A percentile compares a stretch with the other conserved stretches of the same genome.
Evolutionary conservation across 2,329 filamentous ascomycete genomes (phyloP).

Genomic region (Alternaria rosae): DNA sequence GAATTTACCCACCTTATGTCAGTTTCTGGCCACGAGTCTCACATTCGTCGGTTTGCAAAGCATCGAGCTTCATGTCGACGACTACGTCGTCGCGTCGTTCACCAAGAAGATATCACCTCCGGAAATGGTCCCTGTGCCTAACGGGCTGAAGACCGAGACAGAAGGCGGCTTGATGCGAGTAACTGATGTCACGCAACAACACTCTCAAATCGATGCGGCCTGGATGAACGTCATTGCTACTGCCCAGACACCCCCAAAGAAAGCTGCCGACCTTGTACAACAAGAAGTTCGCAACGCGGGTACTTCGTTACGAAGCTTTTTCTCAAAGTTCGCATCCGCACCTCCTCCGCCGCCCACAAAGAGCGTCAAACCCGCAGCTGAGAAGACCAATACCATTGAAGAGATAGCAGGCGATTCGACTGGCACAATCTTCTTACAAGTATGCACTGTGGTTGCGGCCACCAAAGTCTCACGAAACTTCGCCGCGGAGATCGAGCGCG

Average conservation of each 20-base stretch:
- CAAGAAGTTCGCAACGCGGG: slow-evolving; percentile 46
- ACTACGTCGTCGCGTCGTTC: slow-evolving; percentile 79
- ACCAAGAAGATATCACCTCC: slow-evolving; percentile 87
- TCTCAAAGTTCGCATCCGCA: slow-evolving; percentile 47
- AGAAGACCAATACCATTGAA: slow-evolving; percentile 52
- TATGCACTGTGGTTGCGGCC: slow-evolving; percentile 82
- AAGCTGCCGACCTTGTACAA: slow-evolving; percentile 44
- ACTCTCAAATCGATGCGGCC: slow-evolving; percentile 87
- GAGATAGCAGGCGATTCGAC: slow-evolving; percentile 75
- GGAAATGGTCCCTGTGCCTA: slow-evolving; percentile 74
- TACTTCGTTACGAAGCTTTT: slow-evolving; percentile 49
- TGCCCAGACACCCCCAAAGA: slow-evolving; percentile 66
- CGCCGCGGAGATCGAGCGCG: slow-evolving; percentile 86
- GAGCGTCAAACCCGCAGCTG: slow-evolving; percentile 24
- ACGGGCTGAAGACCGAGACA: slow-evolving; percentile 81
- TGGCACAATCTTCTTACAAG: slow-evolving; percentile 85
- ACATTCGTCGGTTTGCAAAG: slow-evolving; percentile 90
- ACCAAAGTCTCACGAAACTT: slow-evolving; percentile 78
- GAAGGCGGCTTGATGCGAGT: slow-evolving; percentile 90
- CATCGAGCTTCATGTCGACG: slow-evolving; percentile 90
- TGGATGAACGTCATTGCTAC: slow-evolving; percentile 90
- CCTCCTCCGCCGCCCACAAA: slow-evolving; percentile 32
- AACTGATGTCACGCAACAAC: slow-evolving; percentile 78
- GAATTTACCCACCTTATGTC: slow-evolving; percentile 82
- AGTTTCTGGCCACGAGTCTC: slow-evolving; percentile 92